A percentile compares a stretch with the other conserved stretches of the same genome.
Evolutionary conservation across 208 protist species (phyloP).

Genomic region (Leishmania tarentolae): DNA sequence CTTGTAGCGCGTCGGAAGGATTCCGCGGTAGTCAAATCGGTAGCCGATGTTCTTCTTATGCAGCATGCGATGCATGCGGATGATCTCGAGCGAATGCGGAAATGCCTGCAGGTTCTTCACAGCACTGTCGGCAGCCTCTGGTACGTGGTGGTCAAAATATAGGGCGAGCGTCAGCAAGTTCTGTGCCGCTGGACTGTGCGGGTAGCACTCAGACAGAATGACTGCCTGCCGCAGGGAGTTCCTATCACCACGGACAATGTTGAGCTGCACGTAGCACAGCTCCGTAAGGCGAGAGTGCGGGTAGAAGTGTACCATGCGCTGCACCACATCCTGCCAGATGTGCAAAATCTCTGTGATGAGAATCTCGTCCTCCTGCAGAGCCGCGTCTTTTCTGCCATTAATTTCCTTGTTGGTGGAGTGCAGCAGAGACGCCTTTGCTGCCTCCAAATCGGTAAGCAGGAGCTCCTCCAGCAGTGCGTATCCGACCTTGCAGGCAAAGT

Average conservation of each 20-base stretch:
- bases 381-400: constrained; percentile 23
- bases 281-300: constrained; percentile 55
- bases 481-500: constrained; percentile 55
- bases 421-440: constrained; percentile 31
- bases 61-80: constrained; percentile 43
- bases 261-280: constrained; percentile 37
- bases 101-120: constrained; percentile 74
- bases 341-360: constrained; percentile 50
- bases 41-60: constrained; percentile 53
- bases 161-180: constrained; percentile 71
- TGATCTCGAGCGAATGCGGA: constrained; percentile 56
- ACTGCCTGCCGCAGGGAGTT: constrained; percentile 55
- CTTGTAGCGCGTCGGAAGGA: constrained; percentile 60
- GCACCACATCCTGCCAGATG: constrained; percentile 45
- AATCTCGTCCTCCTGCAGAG: constrained; percentile 33
- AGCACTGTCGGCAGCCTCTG: constrained; percentile 68
- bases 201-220: constrained; percentile 60
- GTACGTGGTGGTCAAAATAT: constrained; percentile 65
- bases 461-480: constrained; percentile 42
- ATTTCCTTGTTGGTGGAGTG: constrained; percentile 9
- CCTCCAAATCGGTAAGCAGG: constrained; percentile 40
- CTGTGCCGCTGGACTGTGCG: constrained; percentile 57
- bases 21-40: constrained; percentile 69
- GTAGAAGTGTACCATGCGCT: constrained; percentile 57
- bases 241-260: constrained; percentile 39